Conservation (phyloP, 2,329 filamentous ascomycete genomes). For the Myotisia sp. region DNA sequence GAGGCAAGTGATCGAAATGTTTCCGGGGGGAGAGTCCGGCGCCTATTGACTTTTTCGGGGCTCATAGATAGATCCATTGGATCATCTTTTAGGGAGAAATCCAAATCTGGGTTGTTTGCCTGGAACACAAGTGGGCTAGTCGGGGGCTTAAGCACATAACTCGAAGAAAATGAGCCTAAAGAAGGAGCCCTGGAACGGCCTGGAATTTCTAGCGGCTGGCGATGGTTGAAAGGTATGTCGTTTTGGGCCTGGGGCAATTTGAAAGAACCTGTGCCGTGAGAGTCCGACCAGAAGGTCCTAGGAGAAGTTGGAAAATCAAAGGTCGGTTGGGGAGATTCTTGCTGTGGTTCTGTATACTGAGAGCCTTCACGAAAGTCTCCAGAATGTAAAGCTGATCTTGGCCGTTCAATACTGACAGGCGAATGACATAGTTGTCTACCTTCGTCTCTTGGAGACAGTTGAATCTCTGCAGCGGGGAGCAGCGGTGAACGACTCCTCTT, state of each 20-base stretch:
- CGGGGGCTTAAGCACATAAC: slow-evolving; percentile 71
- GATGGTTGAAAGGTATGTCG: not conserved
- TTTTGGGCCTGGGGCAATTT: not conserved
- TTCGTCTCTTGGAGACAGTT: slow-evolving; percentile 16
- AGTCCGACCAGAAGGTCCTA: slow-evolving; percentile 2
- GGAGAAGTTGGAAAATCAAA: not conserved
- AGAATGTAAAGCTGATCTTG: slow-evolving; percentile 56
- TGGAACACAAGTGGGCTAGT: slow-evolving; percentile 88
- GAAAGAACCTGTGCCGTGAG: not conserved
- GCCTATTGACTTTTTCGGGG: slow-evolving; percentile 40
- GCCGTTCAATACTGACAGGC: slow-evolving; percentile 50
- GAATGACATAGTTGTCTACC: slow-evolving; percentile 20
- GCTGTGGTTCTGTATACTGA: too few species aligned
- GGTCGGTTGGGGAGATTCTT: too few species aligned
- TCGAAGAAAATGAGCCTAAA: slow-evolving; percentile 57
- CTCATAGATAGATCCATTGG: slow-evolving; percentile 36
- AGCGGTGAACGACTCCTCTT: slow-evolving; percentile 18
- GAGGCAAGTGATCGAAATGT: slow-evolving; percentile 38
- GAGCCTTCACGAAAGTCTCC: slow-evolving; percentile 45
- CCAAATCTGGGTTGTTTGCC: slow-evolving; percentile 65
- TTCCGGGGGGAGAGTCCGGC: slow-evolving; percentile 58
- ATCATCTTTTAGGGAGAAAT: slow-evolving; percentile 44
- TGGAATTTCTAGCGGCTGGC: not conserved
- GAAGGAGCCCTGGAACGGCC: slow-evolving; percentile 41
- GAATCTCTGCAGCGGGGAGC: slow-evolving; percentile 36